Evolutionary conservation across 768 basidiomycete species (phyloP), one percentile per base, ranked within the genome.

Genomic region (Trametes cubensis): DNA sequence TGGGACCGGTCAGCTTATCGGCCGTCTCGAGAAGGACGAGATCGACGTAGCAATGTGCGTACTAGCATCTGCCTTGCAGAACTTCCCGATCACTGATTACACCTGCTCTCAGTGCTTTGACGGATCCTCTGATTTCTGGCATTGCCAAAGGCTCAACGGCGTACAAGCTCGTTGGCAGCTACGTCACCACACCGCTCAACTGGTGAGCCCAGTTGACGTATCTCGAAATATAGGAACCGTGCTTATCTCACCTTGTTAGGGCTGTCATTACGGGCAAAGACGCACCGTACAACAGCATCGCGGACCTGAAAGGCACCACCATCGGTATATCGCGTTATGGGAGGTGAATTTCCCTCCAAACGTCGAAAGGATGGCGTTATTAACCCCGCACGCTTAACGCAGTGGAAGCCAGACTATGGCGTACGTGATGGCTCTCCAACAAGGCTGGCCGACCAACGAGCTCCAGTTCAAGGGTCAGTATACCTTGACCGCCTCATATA

Each of bases 381-480:
- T 34, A 10, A 34, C 34, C 34, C 11, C 26, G 42, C 45, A 55
- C 40, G 45, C 4, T 50, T 23, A 34, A 38, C 21, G 18, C 2
- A 65, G 92, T 67, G 94, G 94, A 23, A 91, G 89, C 65, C 90
- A 95, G 72, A 94, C 92, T 1, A 98, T 98, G 95, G 95, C 94
- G 3, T 92, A 89, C 66, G 94, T 97, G 25, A 92, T 97, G 90
- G 92, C 92, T 4, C 76, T 92, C 34, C 89, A 95, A 65, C 85
- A 96, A 71, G 87, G 87, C 17, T 97, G 95, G 95, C 77, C 77
- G 68, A 73, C 83, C 1, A 78, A 83, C 42, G 70, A 81, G 21
- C 73, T 93, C 65, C 79, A 83, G 69, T 96, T 94, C 72, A 80
- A 89, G 79, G 84, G 94, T 89, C 60, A 44, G 76, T 21, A 11